Evolutionary conservation across 768 basidiomycete species (phyloP), one percentile per base, ranked within the genome.

Genomic region (Leccinum longicurvipes): DNA sequence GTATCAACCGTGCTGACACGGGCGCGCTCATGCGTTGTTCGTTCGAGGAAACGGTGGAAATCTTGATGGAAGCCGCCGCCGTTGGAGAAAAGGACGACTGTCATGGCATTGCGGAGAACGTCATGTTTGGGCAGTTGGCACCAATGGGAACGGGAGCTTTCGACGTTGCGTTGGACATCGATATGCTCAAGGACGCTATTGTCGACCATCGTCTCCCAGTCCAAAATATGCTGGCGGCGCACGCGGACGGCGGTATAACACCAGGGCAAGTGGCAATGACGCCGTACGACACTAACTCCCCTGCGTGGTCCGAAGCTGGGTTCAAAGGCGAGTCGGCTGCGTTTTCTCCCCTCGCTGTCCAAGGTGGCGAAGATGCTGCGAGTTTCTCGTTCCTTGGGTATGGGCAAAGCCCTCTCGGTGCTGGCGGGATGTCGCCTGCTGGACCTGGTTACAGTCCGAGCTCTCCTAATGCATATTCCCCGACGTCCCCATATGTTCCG

Each of bases 21-120:
- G 97, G 97, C 19, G 96, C 97, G 4, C 79, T 99, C 51, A 98
- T 98, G 89, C 81, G 97, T 49, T 98, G 93, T 72, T 98, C 97
- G 1, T 99, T 99, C 79, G 97, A 99, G 72, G 97, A 98, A 78
- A 99, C 97, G 3, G 97, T 99, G 58, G 97, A 99, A 70, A 98
- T 98, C 64, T 74, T 99, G 53, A 95, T 98, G 89, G 97, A 99
- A 70, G 97, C 97, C 0, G 97, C 97, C 1, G 94, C 96, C 1
- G 90, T 95, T 23, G 97, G 97, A 52, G 96, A 98, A 77, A 92
- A 93, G 72, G 97, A 99, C 61, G 96, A 98, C 63, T 99, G 97
- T 69, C 92, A 92, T 52, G 97, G 96, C 44, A 86, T 99, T 29
- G 97, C 97, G n/a, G 96, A 98, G 79, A 98, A 98, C 66, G 93